Base-by-base conservation (phyloP, 257 asterid species). In the Coffea eugenioides region DNA sequence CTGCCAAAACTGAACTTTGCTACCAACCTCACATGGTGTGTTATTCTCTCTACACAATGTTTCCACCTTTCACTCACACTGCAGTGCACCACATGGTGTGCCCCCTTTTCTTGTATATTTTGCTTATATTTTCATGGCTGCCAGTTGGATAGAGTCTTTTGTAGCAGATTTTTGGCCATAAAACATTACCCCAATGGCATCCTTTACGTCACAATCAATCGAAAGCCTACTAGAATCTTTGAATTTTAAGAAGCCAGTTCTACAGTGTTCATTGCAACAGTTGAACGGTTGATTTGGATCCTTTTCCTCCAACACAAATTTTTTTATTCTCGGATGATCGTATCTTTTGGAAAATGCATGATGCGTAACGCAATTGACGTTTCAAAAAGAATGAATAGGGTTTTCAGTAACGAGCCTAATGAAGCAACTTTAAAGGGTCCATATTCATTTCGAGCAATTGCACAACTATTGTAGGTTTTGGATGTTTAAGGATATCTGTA, bases 11-110 rank as follows among this genome's bases (percentile, higher is more conserved):
- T 52, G 76, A 75, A 83, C 80, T 69, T 79, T 69, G 78, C 75
- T 14, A 83, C 87, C 83, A 68, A 76, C 80, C 82, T 77, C 87
- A 84, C 87, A 84, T 84, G 87, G 79, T 72, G 54, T 84, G 82
- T 69, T 71, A 49, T 48, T 80, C 76, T 59, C 41, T 69, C 49
- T 65, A 59, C 69, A 79, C 71, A 74, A 20, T 20, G 31, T 39
- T 77, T 59, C 84, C 82, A 71, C 34, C 62, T 84, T 67, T 78
- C 77, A 68, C 57, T 59, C 77, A 61, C 80, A 56, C 67, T 74
- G 74, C 80, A n/a, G 12, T 45, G 56, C 54, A 48, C 73, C 84
- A 80, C 87, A 84, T 84, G 87, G 79, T 71, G 12, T 84, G 84
- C 82, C 77, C 64, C 23, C 13, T 75, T 75, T 67, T 54, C 43